Conservation (phyloP, 805 yeast species). For the Lipomyces chichibuensis region DNA sequence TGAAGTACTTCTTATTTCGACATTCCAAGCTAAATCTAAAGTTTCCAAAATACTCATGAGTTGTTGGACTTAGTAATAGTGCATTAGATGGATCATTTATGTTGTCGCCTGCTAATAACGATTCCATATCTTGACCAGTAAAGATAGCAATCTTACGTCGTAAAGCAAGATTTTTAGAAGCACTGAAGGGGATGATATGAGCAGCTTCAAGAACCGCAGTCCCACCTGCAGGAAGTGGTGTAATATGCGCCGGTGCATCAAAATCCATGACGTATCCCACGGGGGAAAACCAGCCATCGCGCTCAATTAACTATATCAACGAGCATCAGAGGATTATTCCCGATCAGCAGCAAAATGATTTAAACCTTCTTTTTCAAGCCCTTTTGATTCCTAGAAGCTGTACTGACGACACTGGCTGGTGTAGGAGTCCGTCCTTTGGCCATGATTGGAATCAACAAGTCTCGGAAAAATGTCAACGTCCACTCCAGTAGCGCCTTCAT, state of each 20-base stretch:
- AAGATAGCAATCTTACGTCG: not conserved
- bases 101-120: not conserved
- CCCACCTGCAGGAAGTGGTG: not conserved
- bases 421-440: not conserved
- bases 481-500: not conserved
- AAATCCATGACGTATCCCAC: not conserved
- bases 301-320: not conserved
- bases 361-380: not conserved
- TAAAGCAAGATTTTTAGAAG: not conserved
- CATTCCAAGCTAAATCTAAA: not conserved
- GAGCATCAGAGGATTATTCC: not conserved
- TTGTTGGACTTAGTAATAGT: not conserved
- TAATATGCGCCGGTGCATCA: not conserved
- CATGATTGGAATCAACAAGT: constrained; percentile 2
- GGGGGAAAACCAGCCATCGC: not conserved
- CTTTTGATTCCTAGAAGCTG: constrained; percentile 2
- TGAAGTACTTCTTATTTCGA: not conserved
- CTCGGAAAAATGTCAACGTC: not conserved
- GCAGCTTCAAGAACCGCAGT: not conserved
- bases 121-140: not conserved
- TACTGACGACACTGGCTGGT: not conserved
- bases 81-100: constrained; percentile 3
- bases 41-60: not conserved
- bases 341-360: not conserved
- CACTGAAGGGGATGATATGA: not conserved